These are phyloP conservation scores for Chloranthus sessilifolius DNA, from an alignment of 164 flowering plant species.

Conservation along the genomic window DNA sequence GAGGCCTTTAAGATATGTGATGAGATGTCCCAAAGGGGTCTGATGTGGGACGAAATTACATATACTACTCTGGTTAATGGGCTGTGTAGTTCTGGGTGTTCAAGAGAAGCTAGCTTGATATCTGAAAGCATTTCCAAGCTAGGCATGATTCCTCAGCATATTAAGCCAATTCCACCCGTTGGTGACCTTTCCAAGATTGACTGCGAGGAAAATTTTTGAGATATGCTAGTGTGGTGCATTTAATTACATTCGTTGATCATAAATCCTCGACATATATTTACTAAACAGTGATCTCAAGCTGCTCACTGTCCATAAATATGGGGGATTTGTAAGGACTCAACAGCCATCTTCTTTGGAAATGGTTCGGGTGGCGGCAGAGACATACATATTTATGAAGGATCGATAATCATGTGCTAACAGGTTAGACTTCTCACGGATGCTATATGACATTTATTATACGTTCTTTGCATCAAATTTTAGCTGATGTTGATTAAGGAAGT, in stretches of 20 bases:
- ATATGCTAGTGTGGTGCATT: background rate
- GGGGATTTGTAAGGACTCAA: no score
- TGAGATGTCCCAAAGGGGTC: conserved; percentile 34
- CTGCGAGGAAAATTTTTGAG: background rate
- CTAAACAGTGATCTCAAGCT: background rate
- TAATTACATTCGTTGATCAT: background rate
- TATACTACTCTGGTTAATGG: conserved; percentile 50
- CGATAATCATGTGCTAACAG: conserved; percentile 2
- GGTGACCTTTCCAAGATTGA: conserved; percentile 5
- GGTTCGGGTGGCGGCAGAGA: background rate
- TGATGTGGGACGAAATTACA: conserved; percentile 42
- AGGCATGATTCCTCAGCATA: conserved; percentile 10
- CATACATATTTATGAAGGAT: background rate
- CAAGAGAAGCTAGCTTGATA: conserved; percentile 22
- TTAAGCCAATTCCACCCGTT: conserved; percentile 3
- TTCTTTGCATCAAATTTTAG: background rate
- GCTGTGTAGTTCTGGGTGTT: conserved; percentile 17
- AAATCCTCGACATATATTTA: no score
- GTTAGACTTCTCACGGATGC: conserved; percentile 5
- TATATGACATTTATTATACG: background rate
- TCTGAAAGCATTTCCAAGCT: conserved; percentile 11
- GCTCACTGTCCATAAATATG: no score
- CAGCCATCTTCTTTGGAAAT: background rate
- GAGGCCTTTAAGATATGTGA: conserved; percentile 46
- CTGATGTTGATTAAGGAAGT: background rate